Conservation (phyloP, 306 rosid genomes). For the Delonix regia region DNA sequence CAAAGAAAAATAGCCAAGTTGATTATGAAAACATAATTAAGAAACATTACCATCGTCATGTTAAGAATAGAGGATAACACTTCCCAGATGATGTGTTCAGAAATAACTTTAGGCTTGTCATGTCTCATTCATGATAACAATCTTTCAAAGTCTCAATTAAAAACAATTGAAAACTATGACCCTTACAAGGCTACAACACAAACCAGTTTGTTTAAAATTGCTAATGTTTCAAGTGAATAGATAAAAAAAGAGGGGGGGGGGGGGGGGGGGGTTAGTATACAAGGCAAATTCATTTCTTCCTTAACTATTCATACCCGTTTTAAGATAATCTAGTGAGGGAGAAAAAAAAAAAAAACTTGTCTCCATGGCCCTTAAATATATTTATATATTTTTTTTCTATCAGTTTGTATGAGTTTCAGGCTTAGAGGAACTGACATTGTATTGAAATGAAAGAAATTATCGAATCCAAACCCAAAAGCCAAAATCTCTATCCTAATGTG, state of each 20-base stretch:
- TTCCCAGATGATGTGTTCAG: background rate
- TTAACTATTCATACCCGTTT: background rate
- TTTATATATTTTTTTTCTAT: background rate
- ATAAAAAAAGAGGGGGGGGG: too few species aligned
- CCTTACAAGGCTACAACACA: background rate
- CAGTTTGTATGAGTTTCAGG: slow-evolving; percentile 4
- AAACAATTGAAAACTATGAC: background rate
- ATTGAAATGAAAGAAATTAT: background rate
- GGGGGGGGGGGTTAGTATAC: background rate
- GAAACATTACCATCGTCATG: background rate
- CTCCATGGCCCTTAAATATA: background rate
- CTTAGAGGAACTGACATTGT: background rate
- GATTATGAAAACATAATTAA: slow-evolving; percentile 2
- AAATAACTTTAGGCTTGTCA: background rate
- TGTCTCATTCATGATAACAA: background rate
- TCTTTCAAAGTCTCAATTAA: background rate
- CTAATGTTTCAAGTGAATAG: background rate
- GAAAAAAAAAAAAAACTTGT: background rate
- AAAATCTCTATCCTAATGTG: background rate
- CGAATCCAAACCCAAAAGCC: background rate
- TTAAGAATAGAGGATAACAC: background rate
- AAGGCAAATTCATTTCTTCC: background rate
- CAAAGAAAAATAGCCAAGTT: background rate
- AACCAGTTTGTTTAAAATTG: background rate
- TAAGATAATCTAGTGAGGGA: background rate